Evolutionary conservation across 2,329 filamentous ascomycete species (phyloP).

Genomic region (Alternaria sp.): DNA sequence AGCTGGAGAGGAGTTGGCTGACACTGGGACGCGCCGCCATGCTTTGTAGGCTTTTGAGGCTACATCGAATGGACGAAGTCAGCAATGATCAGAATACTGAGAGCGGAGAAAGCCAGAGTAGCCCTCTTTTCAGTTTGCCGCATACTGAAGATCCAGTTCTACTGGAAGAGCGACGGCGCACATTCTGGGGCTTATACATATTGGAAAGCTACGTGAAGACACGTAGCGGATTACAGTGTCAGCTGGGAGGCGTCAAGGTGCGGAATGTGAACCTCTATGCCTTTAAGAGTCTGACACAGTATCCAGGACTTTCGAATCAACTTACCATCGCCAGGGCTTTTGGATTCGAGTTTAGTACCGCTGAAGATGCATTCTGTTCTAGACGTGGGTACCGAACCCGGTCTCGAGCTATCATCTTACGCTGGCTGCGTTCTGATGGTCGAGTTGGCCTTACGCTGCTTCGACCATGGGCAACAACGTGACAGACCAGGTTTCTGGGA

Average conservation of each 20-base stretch:
- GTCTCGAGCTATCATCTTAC: not conserved
- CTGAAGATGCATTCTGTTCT: not conserved
- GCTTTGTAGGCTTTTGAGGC: not conserved
- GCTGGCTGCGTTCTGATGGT: not conserved
- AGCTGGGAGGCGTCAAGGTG: not conserved
- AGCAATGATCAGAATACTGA: not conserved
- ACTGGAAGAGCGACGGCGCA: constrained; percentile 1
- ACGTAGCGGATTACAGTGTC: not conserved
- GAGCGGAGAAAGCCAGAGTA: not conserved
- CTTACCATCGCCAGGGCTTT: not conserved
- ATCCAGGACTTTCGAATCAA: not conserved
- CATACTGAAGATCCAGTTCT: not conserved
- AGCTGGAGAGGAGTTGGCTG: constrained; percentile 2
- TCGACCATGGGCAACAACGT: not conserved
- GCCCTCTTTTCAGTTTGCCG: not conserved
- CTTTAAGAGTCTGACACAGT: not conserved
- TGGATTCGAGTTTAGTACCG: not conserved
- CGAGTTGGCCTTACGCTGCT: not conserved
- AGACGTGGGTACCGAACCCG: not conserved
- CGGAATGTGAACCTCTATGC: not conserved
- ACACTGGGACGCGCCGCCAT: not conserved
- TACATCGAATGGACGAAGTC: not conserved
- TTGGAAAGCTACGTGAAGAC: constrained; percentile 3
- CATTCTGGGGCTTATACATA: constrained; percentile 5
- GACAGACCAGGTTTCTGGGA: not conserved